Conservation (phyloP, 768 basidiomycete species). For the Trametes gibbosa region DNA sequence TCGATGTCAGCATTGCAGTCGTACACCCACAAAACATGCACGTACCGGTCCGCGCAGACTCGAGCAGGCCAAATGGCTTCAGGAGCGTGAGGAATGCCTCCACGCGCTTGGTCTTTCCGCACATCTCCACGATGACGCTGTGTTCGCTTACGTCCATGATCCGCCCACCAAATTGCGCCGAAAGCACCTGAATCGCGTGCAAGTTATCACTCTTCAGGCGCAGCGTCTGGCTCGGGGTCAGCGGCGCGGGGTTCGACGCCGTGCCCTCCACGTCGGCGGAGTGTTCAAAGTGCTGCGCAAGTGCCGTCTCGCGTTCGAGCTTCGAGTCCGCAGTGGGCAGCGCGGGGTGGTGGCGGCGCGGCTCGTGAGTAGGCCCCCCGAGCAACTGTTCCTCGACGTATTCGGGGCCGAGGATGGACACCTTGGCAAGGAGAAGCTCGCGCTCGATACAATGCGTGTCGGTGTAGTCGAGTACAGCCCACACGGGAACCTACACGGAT, state of each 20-base stretch:
- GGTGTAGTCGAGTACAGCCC: slow-evolving; percentile 99
- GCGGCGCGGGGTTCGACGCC: slow-evolving; percentile 30
- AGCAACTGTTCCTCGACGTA: slow-evolving; percentile 90
- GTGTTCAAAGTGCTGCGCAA: slow-evolving; percentile 80
- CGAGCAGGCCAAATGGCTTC: slow-evolving; percentile 93
- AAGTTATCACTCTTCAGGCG: slow-evolving; percentile 88
- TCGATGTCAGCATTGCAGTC: background rate
- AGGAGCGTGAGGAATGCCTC: slow-evolving; percentile 90
- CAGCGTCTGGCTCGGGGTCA: slow-evolving; percentile 73
- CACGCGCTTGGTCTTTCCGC: slow-evolving; percentile 87
- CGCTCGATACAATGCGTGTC: slow-evolving; percentile 88
- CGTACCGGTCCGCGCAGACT: slow-evolving; percentile 91
- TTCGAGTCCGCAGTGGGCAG: slow-evolving; percentile 40
- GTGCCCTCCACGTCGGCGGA: slow-evolving; percentile 36
- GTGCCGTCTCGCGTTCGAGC: slow-evolving; percentile 63
- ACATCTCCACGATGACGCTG: slow-evolving; percentile 91
- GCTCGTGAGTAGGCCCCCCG: slow-evolving; percentile 82
- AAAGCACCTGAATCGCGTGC: slow-evolving; percentile 80
- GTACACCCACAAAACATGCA: slow-evolving; percentile 4
- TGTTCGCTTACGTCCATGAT: slow-evolving; percentile 95
- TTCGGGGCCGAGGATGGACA: slow-evolving; percentile 96
- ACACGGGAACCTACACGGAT: slow-evolving; percentile 82
- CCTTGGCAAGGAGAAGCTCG: slow-evolving; percentile 92
- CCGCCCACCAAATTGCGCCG: slow-evolving; percentile 86
- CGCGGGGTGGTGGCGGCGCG: slow-evolving; percentile 40